Base-by-base conservation (phyloP, 164 flowering plant genomes). In the Umbellularia californica region DNA sequence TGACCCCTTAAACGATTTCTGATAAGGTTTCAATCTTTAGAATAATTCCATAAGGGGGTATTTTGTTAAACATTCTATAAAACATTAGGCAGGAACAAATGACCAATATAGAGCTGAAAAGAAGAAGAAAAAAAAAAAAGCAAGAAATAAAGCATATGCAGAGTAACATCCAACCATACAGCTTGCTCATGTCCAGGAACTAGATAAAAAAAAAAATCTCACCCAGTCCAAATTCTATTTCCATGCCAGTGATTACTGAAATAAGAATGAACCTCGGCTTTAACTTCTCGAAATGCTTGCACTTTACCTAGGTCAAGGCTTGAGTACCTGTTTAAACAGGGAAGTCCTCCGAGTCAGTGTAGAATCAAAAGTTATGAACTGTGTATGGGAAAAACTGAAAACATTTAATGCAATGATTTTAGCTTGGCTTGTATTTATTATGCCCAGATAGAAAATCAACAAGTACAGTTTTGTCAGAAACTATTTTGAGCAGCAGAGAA, bases 171-270 rank as follows among this genome's bases (percentile, higher is more conserved):
- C 47, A 5, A 35, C 47, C 47, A 35, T 35, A 35, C 47, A 41
- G 47, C 2, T 41, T 41, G 47, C 47, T 41, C 47, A 41, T 41
- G 47, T 41, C 47, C 47, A 41, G 47, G 47, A 41, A 41, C 47
- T 41, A 41, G 47, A 41, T 55, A n/a, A n/a, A 41, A 70, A 41
- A 70, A 70, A 22, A 17, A 60, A 3, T 28, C 88, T 87, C 70
- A 92, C 97, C 97, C 97, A 71, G 88, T 90, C 95, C 92, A 89
- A 51, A 88, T 83, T 74, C 78, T 88, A 83, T 92, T 92, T 76
- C 75, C 86, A 78, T 89, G 91, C 80, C 87, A 77, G 63, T 87
- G 91, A 66, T 95, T 95, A 85, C 86, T 80, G 74, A 88, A 92
- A 81, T 85, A 90, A 58, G 97, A 92, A 77, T 84, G 87, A 55